A percentile compares a stretch with the other conserved stretches of the same genome.
Conservation (phyloP, 306 rosid species). For the Sicyos baderoa region DNA sequence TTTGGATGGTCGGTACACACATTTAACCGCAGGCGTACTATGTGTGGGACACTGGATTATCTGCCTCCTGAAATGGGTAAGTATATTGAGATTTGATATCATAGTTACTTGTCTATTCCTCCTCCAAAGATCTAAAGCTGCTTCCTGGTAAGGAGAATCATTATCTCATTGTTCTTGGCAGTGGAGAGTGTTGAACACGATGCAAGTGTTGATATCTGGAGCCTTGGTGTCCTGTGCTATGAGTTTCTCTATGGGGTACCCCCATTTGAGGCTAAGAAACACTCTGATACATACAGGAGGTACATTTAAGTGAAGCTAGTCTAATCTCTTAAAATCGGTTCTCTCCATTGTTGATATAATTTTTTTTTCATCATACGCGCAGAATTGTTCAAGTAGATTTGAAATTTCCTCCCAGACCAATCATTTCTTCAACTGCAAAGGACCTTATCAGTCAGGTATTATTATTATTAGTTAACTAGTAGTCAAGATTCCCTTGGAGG, state of each 20-base stretch:
- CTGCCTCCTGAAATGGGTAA: slow-evolving; percentile 99
- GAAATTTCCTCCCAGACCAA: slow-evolving; percentile 85
- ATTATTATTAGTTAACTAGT: too few relatives aligned
- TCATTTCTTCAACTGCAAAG: slow-evolving; percentile 83
- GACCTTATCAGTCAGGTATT: slow-evolving; percentile 86
- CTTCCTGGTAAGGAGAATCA: too few relatives aligned
- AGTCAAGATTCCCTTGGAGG: too few relatives aligned
- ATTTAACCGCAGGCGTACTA: slow-evolving; percentile 92
- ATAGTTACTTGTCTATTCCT: not conserved
- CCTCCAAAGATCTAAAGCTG: not conserved
- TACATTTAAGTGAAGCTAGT: slow-evolving; percentile 13
- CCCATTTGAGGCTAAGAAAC: slow-evolving; percentile 97
- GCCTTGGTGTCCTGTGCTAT: slow-evolving; percentile 92
- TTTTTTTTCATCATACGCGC: slow-evolving; percentile 17
- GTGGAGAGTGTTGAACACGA: slow-evolving; percentile 99
- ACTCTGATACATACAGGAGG: slow-evolving; percentile 97
- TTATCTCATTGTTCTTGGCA: slow-evolving; percentile 27
- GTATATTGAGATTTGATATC: not conserved
- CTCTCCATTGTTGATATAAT: not conserved
- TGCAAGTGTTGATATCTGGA: slow-evolving; percentile 97
- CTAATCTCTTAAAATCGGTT: not conserved
- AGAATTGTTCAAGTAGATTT: slow-evolving; percentile 95
- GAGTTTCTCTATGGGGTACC: slow-evolving; percentile 97
- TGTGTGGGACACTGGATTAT: slow-evolving; percentile 98
- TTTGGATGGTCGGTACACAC: slow-evolving; percentile 99